These are phyloP conservation scores for Aspergillus sclerotiicarbonarius DNA, from an alignment of 495 filamentous ascomycete species.

Conservation along the genomic window DNA sequence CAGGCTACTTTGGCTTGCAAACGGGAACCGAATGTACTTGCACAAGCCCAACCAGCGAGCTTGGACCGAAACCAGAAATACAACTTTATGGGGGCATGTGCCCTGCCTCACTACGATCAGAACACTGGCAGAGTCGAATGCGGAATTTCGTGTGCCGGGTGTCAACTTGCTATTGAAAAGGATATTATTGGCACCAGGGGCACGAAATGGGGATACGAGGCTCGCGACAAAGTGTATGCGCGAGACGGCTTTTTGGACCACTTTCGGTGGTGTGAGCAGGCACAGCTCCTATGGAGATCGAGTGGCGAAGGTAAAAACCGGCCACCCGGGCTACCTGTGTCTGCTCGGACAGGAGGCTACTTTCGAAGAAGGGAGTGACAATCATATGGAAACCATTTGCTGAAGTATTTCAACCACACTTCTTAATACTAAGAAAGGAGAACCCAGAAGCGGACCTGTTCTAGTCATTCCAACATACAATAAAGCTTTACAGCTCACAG, in stretches of 20 bases:
- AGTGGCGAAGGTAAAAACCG: constrained; percentile 30
- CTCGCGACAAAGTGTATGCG: constrained; percentile 18
- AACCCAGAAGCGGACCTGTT: not conserved
- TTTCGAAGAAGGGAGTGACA: constrained; percentile 23
- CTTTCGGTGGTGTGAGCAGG: constrained; percentile 45
- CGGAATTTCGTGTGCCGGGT: constrained; percentile 40
- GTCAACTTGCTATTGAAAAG: constrained; percentile 38
- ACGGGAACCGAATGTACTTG: constrained; percentile 17
- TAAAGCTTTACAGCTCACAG: no score
- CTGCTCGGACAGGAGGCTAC: constrained; percentile 24
- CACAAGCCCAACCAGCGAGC: constrained; percentile 17
- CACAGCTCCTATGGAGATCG: constrained; percentile 35
- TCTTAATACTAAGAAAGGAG: not conserved
- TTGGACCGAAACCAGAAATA: constrained; percentile 27
- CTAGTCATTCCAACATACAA: constrained; percentile 6
- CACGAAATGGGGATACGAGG: constrained; percentile 26
- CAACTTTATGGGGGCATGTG: constrained; percentile 36
- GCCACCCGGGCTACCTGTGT: constrained; percentile 26
- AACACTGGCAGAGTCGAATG: constrained; percentile 31
- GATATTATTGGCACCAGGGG: constrained; percentile 26
- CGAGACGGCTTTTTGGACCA: constrained; percentile 31
- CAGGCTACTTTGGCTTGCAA: constrained; percentile 27
- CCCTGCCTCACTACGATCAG: constrained; percentile 40
- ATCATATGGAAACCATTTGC: constrained; percentile 6
- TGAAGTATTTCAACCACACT: constrained; percentile 10